phyloP scores from a whole-genome alignment of 495 filamentous ascomycete genomes.

The Cercophora sp. region DNA sequence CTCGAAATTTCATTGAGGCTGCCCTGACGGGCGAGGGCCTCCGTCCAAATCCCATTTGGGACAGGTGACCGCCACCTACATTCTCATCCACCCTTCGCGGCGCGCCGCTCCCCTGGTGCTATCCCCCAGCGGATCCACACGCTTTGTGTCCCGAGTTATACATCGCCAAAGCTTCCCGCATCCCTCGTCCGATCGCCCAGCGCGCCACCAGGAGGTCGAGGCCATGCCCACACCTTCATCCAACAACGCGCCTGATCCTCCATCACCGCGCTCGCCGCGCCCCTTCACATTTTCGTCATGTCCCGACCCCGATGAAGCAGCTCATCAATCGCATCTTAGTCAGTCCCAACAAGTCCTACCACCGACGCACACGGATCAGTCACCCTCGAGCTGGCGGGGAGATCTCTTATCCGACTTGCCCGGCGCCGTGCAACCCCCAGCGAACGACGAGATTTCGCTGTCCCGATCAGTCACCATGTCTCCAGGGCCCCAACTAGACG shows the following conservation, averaged over 20 bases:
- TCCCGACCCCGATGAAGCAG: conserved; percentile 35
- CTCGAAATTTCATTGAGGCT: too few relatives aligned
- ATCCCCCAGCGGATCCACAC: not conserved
- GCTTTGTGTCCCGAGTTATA: not conserved
- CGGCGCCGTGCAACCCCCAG: conserved; percentile 12
- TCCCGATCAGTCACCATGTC: conserved; percentile 37
- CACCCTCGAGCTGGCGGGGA: conserved; percentile 23
- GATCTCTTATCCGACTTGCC: conserved; percentile 8
- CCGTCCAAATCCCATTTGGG: conserved; percentile 1
- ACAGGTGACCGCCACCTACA: conserved; percentile 2
- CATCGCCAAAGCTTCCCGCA: not conserved
- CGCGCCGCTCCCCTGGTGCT: too few relatives aligned
- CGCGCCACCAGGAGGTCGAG: too few relatives aligned
- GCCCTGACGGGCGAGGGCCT: too few relatives aligned
- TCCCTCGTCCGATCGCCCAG: too few relatives aligned
- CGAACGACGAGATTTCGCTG: conserved; percentile 19
- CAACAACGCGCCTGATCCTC: conserved; percentile 35
- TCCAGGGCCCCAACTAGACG: conserved; percentile 29
- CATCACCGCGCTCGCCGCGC: conserved; percentile 37
- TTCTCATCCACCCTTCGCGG: too few relatives aligned
- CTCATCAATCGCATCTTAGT: conserved; percentile 3
- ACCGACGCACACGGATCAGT: conserved; percentile 9
- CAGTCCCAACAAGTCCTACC: conserved; percentile 11
- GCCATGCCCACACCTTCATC: conserved; percentile 54
- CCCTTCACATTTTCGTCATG: conserved; percentile 41